Evolutionary conservation across 225 moss, liverwort and hornwort species (phyloP), one percentile per base, ranked within the genome.

Genomic region (Pseudoscleropodium purum): DNA sequence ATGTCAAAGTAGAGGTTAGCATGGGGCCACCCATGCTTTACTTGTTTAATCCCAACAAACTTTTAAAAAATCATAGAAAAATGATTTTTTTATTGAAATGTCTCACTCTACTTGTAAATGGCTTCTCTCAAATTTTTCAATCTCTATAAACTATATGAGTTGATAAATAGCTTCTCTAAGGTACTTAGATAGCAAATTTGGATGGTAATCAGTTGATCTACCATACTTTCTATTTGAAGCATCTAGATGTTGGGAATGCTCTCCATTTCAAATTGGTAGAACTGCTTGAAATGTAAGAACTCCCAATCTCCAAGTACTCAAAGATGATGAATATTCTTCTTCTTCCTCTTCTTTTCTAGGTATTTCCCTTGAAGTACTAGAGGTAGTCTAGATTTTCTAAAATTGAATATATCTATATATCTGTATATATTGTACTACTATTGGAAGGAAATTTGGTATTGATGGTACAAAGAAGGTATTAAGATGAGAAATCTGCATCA

Each of bases 1-100:
- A 73, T 5, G 1, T 15, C 3, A 26, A 1, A 0, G 0, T 73
- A 1, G 27, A 5, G 1, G 27, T 43, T 27, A 73, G 27, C 16
- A 41, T 27, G 27, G 27, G 3, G 9, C 18, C 18, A 47, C 4
- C 30, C 2, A 36, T 0, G 0, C 19, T 66, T 66, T 19, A 10
- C 8, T 5, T 14, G 39, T 39, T 70, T 39, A 2, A 7, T 70
- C 70, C 39, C 39, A 39, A 70, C 2, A 70, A 39, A n/a, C n/a
- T n/a, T n/a, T n/a, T n/a, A n/a, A n/a, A n/a, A n/a, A n/a, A n/a
- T n/a, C n/a, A n/a, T n/a, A n/a, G n/a, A 39, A 70, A 39, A 70
- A 8, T 70, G 14, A 8, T 70, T 4, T 25, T 4, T 39, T 39
- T 2, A 13, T n/a, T 2, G 2, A 3, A 25, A 39, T 14, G 25